Evolutionary conservation across 2,329 filamentous ascomycete species (phyloP).

Genomic region (Penicillium sp.): DNA sequence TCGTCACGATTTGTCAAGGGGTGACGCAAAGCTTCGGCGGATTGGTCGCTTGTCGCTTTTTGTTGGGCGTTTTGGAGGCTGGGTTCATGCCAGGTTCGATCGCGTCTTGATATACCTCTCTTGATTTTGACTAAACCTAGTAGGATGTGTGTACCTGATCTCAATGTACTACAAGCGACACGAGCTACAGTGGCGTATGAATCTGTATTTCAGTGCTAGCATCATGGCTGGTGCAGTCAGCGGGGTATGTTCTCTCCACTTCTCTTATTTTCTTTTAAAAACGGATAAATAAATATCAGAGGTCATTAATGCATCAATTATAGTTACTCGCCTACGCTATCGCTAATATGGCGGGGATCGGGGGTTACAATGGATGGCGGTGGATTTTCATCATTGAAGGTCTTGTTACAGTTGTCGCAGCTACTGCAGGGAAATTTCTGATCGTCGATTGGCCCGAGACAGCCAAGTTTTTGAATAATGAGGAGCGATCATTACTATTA

Average conservation of each 20-base stretch:
- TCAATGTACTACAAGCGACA: slow-evolving; percentile 45
- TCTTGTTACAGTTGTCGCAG: slow-evolving; percentile 51
- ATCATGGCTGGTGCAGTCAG: slow-evolving; percentile 48
- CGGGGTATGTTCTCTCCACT: slow-evolving; percentile 29
- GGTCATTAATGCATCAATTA: not conserved
- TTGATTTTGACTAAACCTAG: not conserved
- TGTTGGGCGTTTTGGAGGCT: slow-evolving; percentile 44
- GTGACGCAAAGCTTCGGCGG: slow-evolving; percentile 46
- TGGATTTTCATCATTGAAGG: slow-evolving; percentile 59
- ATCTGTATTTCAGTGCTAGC: slow-evolving; percentile 39
- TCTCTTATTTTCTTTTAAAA: not conserved
- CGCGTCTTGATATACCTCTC: not conserved
- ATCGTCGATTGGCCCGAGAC: slow-evolving; percentile 51
- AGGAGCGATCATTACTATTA: slow-evolving; percentile 51
- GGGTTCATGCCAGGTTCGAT: slow-evolving; percentile 41
- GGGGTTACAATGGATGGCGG: slow-evolving; percentile 47
- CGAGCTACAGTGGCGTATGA: slow-evolving; percentile 45
- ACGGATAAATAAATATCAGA: too few relatives aligned
- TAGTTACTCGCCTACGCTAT: slow-evolving; percentile 50
- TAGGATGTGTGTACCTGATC: slow-evolving; percentile 40
- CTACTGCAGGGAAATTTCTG: slow-evolving; percentile 56
- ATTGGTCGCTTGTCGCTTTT: slow-evolving; percentile 40
- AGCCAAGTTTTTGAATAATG: slow-evolving; percentile 51
- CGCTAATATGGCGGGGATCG: slow-evolving; percentile 44
- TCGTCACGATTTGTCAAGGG: slow-evolving; percentile 50